Base-by-base conservation (phyloP, 352 stramenopile genomes). In the Elongisporangium prolatum region DNA sequence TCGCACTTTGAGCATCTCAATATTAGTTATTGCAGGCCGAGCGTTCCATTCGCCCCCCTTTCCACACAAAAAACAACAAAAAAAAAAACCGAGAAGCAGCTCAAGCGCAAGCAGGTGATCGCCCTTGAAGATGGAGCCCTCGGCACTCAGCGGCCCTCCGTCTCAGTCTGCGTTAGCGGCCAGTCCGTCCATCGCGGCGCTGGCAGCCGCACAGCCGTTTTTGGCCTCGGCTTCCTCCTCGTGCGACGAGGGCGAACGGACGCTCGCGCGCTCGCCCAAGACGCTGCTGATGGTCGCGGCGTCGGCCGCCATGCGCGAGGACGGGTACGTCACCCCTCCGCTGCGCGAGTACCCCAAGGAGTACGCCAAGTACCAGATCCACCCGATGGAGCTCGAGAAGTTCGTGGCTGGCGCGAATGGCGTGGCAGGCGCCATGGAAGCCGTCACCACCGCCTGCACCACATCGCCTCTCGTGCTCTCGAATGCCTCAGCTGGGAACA, bases 311-410 rank as follows among this genome's bases (percentile, higher is more conserved):
- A 21, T 16, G 14, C 24, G 24, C 6, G 44, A 60, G 16, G 61
- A 69, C 24, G 64, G 64, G 34, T 68, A 65, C 59, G 61, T 40
- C 51, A 68, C 60, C 16, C 61, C 68, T 18, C 69, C 69, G 20
- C 47, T 70, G 11, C 59, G 65, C 22, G 68, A 68, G 24, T 60
- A 70, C 54, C 50, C 57, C 10, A 65, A 72, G 22, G 24, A 66
- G 49, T 55, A 70, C 18, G 56, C 54, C 17, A 59, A 70, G 51
- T 66, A 68, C 53, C 58, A 69, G 52, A 60, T 62, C 44, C 52
- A 57, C 17, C 48, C 13, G n/a, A 47, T 57, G n/a, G 20, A 65
- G 65, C 52, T 54, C 21, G 21, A 47, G 10, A 47, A 44, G 10
- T 44, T 44, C 61, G 48, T 57, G 48, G 22, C 52, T 57, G 25